These are phyloP conservation scores for Fusarium sp. DNA, from an alignment of 2,329 filamentous ascomycete species.

Conservation along the genomic window DNA sequence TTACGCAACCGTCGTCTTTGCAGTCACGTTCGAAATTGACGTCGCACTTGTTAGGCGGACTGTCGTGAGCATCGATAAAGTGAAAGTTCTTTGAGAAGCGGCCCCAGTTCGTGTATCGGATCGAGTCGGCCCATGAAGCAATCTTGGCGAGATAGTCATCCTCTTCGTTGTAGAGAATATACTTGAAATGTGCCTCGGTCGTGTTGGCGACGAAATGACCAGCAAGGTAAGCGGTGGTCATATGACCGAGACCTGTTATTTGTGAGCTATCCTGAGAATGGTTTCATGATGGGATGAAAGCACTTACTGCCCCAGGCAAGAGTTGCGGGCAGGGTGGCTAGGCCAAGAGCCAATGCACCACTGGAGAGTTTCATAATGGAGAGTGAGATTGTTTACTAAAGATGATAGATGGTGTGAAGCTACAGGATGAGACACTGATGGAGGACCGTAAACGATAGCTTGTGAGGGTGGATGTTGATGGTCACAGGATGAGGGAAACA, in stretches of 20 bases:
- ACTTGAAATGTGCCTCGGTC: slow-evolving; percentile 68
- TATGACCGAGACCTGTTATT: slow-evolving; percentile 68
- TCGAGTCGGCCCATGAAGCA: slow-evolving; percentile 74
- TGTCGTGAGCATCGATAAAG: slow-evolving; percentile 76
- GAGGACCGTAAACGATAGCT: background rate
- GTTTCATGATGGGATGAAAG: slow-evolving; percentile 22
- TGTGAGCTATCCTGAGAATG: slow-evolving; percentile 24
- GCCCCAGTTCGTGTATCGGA: slow-evolving; percentile 72
- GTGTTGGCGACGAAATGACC: slow-evolving; percentile 67
- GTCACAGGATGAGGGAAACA: background rate
- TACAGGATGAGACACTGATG: background rate
- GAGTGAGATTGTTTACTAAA: background rate
- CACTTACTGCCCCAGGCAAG: slow-evolving; percentile 58
- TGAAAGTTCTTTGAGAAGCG: slow-evolving; percentile 72
- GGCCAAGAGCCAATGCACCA: slow-evolving; percentile 45
- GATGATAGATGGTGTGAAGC: background rate
- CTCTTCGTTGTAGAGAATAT: slow-evolving; percentile 64
- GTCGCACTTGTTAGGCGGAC: slow-evolving; percentile 66
- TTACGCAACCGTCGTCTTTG: slow-evolving; percentile 69
- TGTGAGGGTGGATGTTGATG: background rate
- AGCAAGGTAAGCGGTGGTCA: slow-evolving; percentile 73
- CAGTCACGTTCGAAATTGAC: slow-evolving; percentile 71
- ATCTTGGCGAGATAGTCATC: slow-evolving; percentile 70
- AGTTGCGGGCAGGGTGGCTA: slow-evolving; percentile 50
- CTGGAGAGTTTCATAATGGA: slow-evolving; percentile 50